Evolutionary conservation across 331 rosid species (phyloP).

Genomic region (Ulmus americana): DNA sequence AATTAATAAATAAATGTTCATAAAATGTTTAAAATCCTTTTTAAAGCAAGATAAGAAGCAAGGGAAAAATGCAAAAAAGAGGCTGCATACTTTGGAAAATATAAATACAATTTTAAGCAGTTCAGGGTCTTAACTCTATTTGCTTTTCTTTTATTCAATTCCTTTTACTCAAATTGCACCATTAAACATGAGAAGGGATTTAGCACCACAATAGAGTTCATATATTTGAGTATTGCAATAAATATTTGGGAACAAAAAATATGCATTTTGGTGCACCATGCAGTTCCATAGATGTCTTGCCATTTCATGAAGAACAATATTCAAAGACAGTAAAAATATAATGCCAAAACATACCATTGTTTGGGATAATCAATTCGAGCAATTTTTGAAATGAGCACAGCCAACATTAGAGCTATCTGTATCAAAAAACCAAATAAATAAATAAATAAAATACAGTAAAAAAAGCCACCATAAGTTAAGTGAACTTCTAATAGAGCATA

Average conservation of each 20-base stretch:
- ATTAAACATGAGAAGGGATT: too few relatives aligned
- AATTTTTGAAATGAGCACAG: conserved; percentile 85
- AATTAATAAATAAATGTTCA: conserved; percentile 16
- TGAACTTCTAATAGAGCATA: neutral
- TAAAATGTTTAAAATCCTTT: conserved; percentile 6
- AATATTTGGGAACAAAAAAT: too few relatives aligned
- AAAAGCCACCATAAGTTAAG: neutral
- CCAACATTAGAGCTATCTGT: conserved; percentile 83
- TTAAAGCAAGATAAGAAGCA: neutral
- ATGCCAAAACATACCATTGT: conserved; percentile 56
- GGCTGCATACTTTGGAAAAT: too few relatives aligned
- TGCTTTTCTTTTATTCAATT: too few relatives aligned
- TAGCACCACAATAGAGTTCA: too few relatives aligned
- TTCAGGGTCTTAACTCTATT: too few relatives aligned
- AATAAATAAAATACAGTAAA: conserved; percentile 13
- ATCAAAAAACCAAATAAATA: conserved; percentile 9
- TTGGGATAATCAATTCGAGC: conserved; percentile 91
- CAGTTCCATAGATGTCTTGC: neutral
- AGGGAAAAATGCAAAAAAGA: too few relatives aligned
- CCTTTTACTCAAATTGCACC: too few relatives aligned
- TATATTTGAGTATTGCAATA: too few relatives aligned
- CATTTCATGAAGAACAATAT: neutral
- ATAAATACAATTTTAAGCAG: too few relatives aligned
- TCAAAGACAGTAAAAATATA: conserved; percentile 8
- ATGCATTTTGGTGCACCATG: neutral